phyloP scores from a whole-genome alignment of 495 filamentous ascomycete genomes.

The Aspergillus hancockii region DNA sequence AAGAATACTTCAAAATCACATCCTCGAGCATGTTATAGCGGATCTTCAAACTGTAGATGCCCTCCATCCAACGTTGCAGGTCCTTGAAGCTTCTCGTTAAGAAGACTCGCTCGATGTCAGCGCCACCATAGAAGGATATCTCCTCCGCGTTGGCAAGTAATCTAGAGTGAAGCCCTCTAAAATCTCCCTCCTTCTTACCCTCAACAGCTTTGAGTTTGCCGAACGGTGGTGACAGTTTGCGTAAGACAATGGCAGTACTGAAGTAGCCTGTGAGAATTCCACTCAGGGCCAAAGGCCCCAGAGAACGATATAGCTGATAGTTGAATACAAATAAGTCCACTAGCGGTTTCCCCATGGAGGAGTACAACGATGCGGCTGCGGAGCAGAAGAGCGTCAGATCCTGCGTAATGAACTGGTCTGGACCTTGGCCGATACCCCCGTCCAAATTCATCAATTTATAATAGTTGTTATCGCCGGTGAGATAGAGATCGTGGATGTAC shows the following conservation, averaged over 20 bases:
- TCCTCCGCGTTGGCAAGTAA: slow-evolving; percentile 97
- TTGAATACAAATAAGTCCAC: slow-evolving; percentile 97
- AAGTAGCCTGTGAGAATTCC: slow-evolving; percentile 91
- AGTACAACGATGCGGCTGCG: slow-evolving; percentile 90
- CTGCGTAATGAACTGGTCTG: slow-evolving; percentile 97
- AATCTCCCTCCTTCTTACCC: slow-evolving; percentile 90
- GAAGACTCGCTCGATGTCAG: slow-evolving; percentile 88
- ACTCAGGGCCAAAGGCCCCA: slow-evolving; percentile 84
- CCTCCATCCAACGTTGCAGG: slow-evolving; percentile 91
- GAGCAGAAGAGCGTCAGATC: slow-evolving; percentile 94
- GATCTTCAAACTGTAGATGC: slow-evolving; percentile 93
- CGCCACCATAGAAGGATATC: slow-evolving; percentile 96
- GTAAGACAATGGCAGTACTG: slow-evolving; percentile 82
- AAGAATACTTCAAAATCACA: slow-evolving; percentile 96
- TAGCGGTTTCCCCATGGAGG: slow-evolving; percentile 92
- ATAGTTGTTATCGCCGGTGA: slow-evolving; percentile 91
- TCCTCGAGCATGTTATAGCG: slow-evolving; percentile 99
- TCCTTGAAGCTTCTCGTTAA: slow-evolving; percentile 88
- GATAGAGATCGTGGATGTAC: slow-evolving; percentile 97
- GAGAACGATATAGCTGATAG: slow-evolving; percentile 89
- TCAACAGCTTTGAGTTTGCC: slow-evolving; percentile 95
- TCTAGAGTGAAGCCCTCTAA: slow-evolving; percentile 83
- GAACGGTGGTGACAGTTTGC: slow-evolving; percentile 88
- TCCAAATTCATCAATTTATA: slow-evolving; percentile 95
- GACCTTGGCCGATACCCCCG: slow-evolving; percentile 85